Conservation (phyloP, 1,284 basidiomycete species). For the Ceratobasidium sp. region DNA sequence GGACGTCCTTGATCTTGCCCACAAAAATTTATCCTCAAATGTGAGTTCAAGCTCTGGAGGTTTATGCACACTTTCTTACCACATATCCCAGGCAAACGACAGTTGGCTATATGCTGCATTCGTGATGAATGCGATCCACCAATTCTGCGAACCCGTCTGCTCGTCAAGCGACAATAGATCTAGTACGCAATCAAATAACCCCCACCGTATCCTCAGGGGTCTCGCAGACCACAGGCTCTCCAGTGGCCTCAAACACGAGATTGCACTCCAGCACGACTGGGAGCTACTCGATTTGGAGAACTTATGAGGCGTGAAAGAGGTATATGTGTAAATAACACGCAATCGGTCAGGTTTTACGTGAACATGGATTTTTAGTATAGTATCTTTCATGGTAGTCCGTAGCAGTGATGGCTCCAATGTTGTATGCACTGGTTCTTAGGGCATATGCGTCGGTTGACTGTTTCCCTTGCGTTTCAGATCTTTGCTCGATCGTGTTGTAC, state of each 20-base stretch:
- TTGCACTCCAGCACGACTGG: conserved; percentile 21
- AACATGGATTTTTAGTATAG: no score
- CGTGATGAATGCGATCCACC: conserved; percentile 30
- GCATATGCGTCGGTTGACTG: no score
- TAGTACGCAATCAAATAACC: conserved; percentile 29
- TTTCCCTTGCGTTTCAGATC: background rate
- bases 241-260: background rate
- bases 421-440: background rate
- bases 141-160: conserved; percentile 12
- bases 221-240: background rate
- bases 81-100: background rate
- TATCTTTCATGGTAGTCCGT: no score
- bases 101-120: conserved; percentile 14
- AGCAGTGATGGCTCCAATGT: background rate
- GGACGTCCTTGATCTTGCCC: conserved; percentile 22
- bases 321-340: background rate
- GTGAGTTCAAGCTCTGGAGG: background rate
- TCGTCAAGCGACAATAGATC: background rate
- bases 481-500: background rate
- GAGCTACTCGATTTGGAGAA: conserved; percentile 5
- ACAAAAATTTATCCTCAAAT: conserved; percentile 11
- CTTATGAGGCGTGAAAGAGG: background rate
- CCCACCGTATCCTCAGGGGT: conserved; percentile 10
- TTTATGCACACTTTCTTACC: background rate
- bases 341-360: no score